Evolutionary conservation across 345 rosid genomes (phyloP).

Genomic region (Balakata baccata): DNA sequence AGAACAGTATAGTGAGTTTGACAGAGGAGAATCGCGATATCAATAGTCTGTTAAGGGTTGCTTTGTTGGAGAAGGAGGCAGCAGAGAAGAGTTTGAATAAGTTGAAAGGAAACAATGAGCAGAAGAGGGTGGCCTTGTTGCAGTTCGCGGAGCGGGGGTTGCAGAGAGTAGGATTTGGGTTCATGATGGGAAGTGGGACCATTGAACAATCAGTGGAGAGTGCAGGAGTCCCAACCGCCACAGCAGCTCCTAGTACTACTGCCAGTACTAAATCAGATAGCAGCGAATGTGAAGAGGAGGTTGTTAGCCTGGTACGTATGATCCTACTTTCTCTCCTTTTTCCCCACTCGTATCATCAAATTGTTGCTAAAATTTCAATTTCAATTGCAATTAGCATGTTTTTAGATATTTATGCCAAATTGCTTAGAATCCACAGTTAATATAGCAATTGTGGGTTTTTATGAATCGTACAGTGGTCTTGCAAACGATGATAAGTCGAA

Average conservation of each 20-base stretch:
- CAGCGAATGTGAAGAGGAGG: conserved; percentile 63
- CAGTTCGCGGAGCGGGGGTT: conserved; percentile 73
- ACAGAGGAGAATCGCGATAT: conserved; percentile 85
- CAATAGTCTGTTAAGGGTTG: conserved; percentile 64
- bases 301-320: conserved; percentile 65
- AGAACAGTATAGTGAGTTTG: conserved; percentile 67
- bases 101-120: conserved; percentile 62
- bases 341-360: too few species aligned
- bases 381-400: not conserved
- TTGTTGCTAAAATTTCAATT: not conserved
- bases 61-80: conserved; percentile 75
- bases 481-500: not conserved
- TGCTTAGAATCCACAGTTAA: not conserved
- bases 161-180: conserved; percentile 86
- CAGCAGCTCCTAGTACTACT: conserved; percentile 16
- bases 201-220: conserved; percentile 39
- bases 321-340: not conserved
- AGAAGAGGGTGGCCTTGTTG: conserved; percentile 62
- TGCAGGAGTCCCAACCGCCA: conserved; percentile 14
- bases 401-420: not conserved
- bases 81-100: conserved; percentile 59
- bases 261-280: conserved; percentile 47
- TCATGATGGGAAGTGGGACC: conserved; percentile 61
- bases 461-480: not conserved
- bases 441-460: not conserved